Evolutionary conservation across 192 early-diverging fungal species (phyloP), one percentile per base, ranked within the genome.

Genomic region (Coemansia sp.): DNA sequence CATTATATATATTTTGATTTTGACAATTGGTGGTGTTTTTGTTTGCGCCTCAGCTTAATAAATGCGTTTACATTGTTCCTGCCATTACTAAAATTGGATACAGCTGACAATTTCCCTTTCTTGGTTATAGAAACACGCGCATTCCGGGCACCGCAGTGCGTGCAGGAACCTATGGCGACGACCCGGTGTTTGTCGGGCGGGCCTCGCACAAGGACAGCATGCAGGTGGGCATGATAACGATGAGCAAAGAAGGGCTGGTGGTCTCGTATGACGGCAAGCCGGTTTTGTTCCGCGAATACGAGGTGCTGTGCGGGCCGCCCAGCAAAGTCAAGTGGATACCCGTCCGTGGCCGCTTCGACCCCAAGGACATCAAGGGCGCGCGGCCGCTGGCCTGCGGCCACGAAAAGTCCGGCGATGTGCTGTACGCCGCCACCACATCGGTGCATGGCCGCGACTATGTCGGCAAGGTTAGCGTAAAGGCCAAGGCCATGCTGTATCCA

Each of bases 391-490:
- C 65, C 16, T 82, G 77, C 47, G 83, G 83, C 25, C 60, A 66
- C 22, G 85, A 84, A 27, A 59, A 60, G 33, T 77, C 81, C 54
- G 83, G 83, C 24, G 65, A 78, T 10, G 60, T 70, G 18, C 49
- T 85, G 28, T 87, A 73, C 62, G 69, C 77, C 21, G 83, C 71
- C 29, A 67, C 78, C 16, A 74, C 79, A 3, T 56, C 64, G 32
- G 33, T 73, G 50, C 54, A 83, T 35, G 75, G 67, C 51, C 63
- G 61, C 24, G 69, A 81, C 19, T 60, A 69, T 31, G 75, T 62
- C 23, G 82, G 80, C 60, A 73, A 69, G 51, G 70, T 62, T n/a
- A 55, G 58, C 38, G 60, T 52, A 19, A 73, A 70, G 45, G 19
- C 54, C 32, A 81, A 77, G 40, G 67, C 71, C 33, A 64, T 74